Conservation (phyloP, 306 rosid species). For the Citrullus colocynthis region DNA sequence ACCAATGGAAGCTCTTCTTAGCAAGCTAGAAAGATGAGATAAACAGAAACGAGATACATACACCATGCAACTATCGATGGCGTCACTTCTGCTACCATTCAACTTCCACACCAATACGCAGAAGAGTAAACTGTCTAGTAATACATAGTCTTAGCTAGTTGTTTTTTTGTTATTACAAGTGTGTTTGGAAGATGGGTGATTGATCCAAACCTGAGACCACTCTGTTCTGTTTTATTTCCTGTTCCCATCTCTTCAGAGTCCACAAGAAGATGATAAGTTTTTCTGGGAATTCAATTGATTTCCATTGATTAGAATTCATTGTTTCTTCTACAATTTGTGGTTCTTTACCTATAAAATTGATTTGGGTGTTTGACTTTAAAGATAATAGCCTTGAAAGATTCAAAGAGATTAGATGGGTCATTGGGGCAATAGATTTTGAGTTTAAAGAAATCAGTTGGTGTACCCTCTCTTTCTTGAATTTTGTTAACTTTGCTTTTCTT, state of each 20-base stretch:
- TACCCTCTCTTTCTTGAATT: neutral
- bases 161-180: neutral
- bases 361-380: neutral
- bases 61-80: constrained; percentile 4
- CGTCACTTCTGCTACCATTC: neutral
- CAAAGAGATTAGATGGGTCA: neutral
- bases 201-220: neutral
- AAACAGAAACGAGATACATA: neutral
- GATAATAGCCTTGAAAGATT: neutral
- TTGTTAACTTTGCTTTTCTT: neutral
- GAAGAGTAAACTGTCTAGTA: neutral
- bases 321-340: neutral
- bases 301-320: neutral
- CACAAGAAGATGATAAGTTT: neutral
- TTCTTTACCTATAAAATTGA: neutral
- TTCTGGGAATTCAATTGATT: neutral
- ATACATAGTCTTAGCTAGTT: neutral
- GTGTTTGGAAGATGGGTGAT: neutral
- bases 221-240: neutral
- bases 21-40: constrained; percentile 75
- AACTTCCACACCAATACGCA: neutral
- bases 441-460: neutral
- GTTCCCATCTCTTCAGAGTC: neutral
- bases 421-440: neutral
- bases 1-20: constrained; percentile 68